These are phyloP conservation scores for Colletotrichum sp. DNA, from an alignment of 2,329 filamentous ascomycete genomes.

Conservation along the genomic window DNA sequence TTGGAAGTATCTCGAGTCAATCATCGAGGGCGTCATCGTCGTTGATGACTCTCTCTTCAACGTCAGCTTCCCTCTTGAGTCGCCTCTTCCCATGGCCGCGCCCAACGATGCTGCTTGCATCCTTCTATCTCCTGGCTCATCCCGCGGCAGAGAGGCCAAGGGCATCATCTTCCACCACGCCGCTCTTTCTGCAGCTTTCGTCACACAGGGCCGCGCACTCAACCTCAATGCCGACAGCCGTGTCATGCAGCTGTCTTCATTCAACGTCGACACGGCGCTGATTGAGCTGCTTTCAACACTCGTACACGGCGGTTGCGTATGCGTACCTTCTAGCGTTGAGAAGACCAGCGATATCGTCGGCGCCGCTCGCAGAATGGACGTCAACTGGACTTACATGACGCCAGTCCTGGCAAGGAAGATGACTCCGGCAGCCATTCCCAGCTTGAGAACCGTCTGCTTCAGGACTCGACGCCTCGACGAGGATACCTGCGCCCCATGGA, in stretches of 20 bases:
- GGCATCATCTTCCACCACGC: constrained; percentile 68
- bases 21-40: constrained; percentile 44
- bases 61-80: constrained; percentile 12
- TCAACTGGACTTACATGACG: constrained; percentile 61
- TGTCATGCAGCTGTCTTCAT: constrained; percentile 60
- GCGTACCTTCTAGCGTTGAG: constrained; percentile 58
- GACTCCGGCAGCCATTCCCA: constrained; percentile 39
- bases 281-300: constrained; percentile 58
- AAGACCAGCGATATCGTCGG: constrained; percentile 54
- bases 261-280: constrained; percentile 58
- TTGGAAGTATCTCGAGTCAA: constrained; percentile 41
- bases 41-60: constrained; percentile 47
- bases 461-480: constrained; percentile 55
- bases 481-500: constrained; percentile 53
- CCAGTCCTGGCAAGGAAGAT: constrained; percentile 60
- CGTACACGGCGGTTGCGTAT: constrained; percentile 63
- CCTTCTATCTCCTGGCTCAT: constrained; percentile 63
- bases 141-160: constrained; percentile 56
- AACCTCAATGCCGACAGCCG: constrained; percentile 56
- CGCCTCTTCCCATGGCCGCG: constrained; percentile 36
- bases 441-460: constrained; percentile 48
- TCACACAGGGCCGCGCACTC: constrained; percentile 55
- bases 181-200: constrained; percentile 59
- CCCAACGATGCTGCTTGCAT: constrained; percentile 62
- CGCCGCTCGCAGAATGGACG: constrained; percentile 54